Base-by-base conservation (phyloP, 192 early-diverging fungal genomes). In the Paraglomus occultum region DNA sequence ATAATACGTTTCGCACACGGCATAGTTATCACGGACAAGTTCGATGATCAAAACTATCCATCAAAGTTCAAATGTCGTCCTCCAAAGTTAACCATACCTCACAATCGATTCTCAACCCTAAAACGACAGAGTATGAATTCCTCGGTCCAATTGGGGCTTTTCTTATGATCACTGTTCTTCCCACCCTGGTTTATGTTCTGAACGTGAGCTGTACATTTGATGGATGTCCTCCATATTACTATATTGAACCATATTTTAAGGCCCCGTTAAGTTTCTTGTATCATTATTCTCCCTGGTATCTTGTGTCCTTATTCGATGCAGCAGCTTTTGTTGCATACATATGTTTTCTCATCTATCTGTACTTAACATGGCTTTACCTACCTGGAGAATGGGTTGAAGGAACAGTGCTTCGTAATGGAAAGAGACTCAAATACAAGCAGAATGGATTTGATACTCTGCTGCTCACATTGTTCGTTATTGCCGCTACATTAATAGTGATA, bases 41-140 rank as follows among this genome's bases (percentile, higher is more conserved):
- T 52, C 63, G 40, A 17, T 20, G 43, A 53, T 20, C 40, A 53
- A 59, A 10, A 59, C 47, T 48, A 22, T 46, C 23, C 15, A 8
- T 18, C 44, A 17, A 42, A 23, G n/a, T 1, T 15, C 12, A 10
- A 47, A 68, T 38, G n/a, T 20, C 11, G n/a, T 17, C 23, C 51
- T n/a, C 50, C 14, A 17, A 72, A 51, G 58, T 59, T 60, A 40
- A 76, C 70, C 4, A 60, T 72, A 31, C 31, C 31, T 31, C 31
- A 31, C 31, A 31, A 31, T 31, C 31, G 3, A 31, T 31, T 31
- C 72, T 89, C 70, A 84, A 94, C 72, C 87, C 86, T 44, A 76
- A 79, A 70, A 85, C 93, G 9, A 84, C 83, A 8, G 79, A 83
- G 64, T 94, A 89, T 74, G 95, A 96, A 75, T 97, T 97, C 71